Conservation (phyloP, 2,329 filamentous ascomycete species). For the Teratosphaeriaceae sp. region DNA sequence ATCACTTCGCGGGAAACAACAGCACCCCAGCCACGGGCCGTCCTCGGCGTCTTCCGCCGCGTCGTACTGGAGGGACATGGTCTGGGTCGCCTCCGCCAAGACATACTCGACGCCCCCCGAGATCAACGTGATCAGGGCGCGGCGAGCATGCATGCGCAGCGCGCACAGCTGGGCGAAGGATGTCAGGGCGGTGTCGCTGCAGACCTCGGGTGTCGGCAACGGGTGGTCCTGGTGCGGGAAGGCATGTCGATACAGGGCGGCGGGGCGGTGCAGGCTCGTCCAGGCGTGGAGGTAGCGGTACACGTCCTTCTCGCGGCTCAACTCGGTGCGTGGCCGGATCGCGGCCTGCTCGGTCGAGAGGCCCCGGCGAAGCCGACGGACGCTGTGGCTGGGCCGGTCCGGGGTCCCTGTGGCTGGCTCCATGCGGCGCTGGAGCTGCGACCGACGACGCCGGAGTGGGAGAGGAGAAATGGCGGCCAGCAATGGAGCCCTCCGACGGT, state of each 20-base stretch:
- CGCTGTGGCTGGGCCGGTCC: too few species aligned
- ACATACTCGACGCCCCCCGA: conserved; percentile 43
- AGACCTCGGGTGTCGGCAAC: neutral
- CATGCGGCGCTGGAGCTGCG: too few species aligned
- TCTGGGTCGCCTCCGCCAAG: conserved; percentile 46
- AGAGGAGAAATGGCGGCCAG: too few species aligned
- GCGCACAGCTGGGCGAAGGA: conserved; percentile 46
- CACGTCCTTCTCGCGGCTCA: conserved; percentile 3
- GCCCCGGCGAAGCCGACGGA: neutral
- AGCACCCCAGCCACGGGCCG: conserved; percentile 28
- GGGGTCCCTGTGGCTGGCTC: too few species aligned
- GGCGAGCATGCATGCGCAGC: conserved; percentile 42
- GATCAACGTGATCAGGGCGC: conserved; percentile 46
- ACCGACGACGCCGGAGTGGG: too few species aligned
- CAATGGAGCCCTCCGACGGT: too few species aligned
- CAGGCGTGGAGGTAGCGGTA: conserved; percentile 10
- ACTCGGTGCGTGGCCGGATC: neutral
- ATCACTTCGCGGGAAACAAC: conserved; percentile 19
- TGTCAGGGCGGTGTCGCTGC: conserved; percentile 38
- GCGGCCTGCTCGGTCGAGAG: neutral
- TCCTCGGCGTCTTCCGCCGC: conserved; percentile 17
- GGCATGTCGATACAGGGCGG: conserved; percentile 8
- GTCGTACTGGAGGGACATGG: conserved; percentile 33
- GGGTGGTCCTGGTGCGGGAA: conserved; percentile 6
- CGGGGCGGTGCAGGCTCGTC: conserved; percentile 1